A percentile compares a stretch with the other conserved stretches of the same genome.
Conservation (phyloP, 805 yeast genomes). For the Ogataea corticis region DNA sequence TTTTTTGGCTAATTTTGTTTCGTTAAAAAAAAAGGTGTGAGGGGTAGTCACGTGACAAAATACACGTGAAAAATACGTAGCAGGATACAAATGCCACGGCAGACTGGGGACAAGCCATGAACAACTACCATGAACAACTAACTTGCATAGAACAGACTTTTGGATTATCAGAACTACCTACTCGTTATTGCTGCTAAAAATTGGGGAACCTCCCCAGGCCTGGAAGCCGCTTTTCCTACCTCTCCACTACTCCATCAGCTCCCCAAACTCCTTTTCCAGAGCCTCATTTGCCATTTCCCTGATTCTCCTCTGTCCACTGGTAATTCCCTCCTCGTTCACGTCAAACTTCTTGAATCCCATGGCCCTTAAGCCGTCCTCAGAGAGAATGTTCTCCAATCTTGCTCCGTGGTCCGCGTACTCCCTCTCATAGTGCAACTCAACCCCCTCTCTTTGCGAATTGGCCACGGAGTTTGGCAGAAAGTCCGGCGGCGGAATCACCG, state of each 20-base stretch:
- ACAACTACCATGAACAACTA: no score
- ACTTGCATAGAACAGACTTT: no score
- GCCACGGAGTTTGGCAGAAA: conserved; percentile 5
- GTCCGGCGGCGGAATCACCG: conserved; percentile 20
- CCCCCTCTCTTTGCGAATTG: not conserved
- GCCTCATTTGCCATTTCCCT: conserved; percentile 20
- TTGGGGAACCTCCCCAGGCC: no score
- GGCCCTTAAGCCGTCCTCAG: conserved; percentile 27
- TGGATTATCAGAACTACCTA: no score
- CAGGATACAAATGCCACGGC: no score
- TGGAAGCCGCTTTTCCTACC: no score
- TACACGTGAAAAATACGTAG: no score
- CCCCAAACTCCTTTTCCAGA: conserved; percentile 1
- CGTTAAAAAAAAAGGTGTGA: not conserved
- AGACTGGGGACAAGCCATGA: no score
- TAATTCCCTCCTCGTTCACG: conserved; percentile 22
- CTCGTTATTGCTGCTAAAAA: no score
- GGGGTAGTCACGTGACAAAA: not conserved
- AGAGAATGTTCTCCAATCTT: conserved; percentile 7
- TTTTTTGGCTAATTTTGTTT: not conserved
- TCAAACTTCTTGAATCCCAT: conserved; percentile 33
- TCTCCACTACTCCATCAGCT: not conserved
- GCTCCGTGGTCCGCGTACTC: conserved; percentile 11
- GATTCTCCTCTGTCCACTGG: conserved; percentile 29
- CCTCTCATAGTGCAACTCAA: conserved; percentile 4